Evolutionary conservation across 2,329 filamentous ascomycete genomes (phyloP).

Genomic region (Fusarium brachygibbosum): DNA sequence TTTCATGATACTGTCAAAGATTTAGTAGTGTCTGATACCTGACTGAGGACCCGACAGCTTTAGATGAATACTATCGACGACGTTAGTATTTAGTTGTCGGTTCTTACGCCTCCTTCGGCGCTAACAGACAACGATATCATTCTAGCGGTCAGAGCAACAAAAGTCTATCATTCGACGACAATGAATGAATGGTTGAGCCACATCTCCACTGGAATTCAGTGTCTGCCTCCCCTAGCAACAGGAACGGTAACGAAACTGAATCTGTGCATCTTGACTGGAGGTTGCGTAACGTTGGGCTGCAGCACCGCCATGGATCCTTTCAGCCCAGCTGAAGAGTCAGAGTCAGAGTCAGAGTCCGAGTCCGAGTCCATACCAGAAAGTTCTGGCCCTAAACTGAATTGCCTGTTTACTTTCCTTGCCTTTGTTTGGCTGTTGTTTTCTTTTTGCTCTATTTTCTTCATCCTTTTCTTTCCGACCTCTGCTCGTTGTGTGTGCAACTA

Average conservation of each 20-base stretch:
- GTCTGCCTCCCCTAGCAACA: conserved; percentile 39
- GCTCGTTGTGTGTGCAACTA: conserved; percentile 16
- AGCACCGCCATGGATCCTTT: conserved; percentile 34
- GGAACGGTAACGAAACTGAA: conserved; percentile 10
- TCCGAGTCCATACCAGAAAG: conserved; percentile 1
- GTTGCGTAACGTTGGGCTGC: conserved; percentile 45
- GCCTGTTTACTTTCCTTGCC: conserved; percentile 13
- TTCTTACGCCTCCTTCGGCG: conserved; percentile 8
- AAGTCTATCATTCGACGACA: conserved; percentile 6
- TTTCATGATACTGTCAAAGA: conserved; percentile 8
- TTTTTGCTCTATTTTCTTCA: conserved; percentile 7
- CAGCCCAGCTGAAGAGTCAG: conserved; percentile 34
- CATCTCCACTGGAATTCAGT: conserved; percentile 34
- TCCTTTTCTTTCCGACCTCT: background rate
- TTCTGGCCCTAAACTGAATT: conserved; percentile 16
- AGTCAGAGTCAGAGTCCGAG: conserved; percentile 1
- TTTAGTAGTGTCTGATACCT: conserved; percentile 3
- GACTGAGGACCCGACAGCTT: background rate
- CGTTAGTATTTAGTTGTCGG: background rate
- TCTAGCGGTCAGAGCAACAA: conserved; percentile 33
- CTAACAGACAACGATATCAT: conserved; percentile 30
- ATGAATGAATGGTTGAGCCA: conserved; percentile 6
- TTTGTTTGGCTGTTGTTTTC: conserved; percentile 13
- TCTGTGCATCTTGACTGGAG: conserved; percentile 35
- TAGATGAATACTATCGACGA: conserved; percentile 4